Base-by-base conservation (phyloP, 306 rosid species). In the Potentilla sterilis region DNA sequence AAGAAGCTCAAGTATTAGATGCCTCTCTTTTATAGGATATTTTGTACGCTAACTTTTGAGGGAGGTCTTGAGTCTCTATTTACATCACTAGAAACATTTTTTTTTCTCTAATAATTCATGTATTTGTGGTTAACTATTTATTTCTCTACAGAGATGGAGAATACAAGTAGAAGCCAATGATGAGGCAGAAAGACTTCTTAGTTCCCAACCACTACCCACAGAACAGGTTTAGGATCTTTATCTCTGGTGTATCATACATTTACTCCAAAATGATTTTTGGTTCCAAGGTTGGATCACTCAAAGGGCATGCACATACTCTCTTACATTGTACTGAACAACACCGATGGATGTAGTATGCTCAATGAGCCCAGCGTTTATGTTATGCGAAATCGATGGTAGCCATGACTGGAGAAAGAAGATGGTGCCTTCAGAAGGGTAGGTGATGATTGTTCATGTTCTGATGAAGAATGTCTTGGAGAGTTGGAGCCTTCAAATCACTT, bases 181-280 rank as follows among this genome's bases (percentile, higher is more conserved):
- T 38, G 98, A 93, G 80, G 98, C 97, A 5, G 98, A 93, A 87
- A 90, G 98, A 77, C 93, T 93, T 72, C 90, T 93, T 69, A 87
- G 88, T 74, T 89, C 97, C 51, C 92, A 90, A 79, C 67, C 96
- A 34, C 70, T 85, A 67, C 83, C 92, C 22, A 67, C 78, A 14
- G 92, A 89, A 63, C 84, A 87, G 75, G 78, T 73, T 57, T 88
- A 82, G 81, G 47, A 77, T 64, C 55, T 28, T 58, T 22, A 72
- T 48, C 54, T 69, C 64, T 43, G 72, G 55, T 65, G 34, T 49
- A 12, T 51, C 75, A 67, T 82, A 59, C 75, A 63, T 68, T 73
- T 15, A 65, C 77, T 4, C 82, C 76, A 57, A n/a, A n/a, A 16
- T 63, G 19, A 15, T 42, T 28, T 42, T 37, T 76, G 75, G 74